Evolutionary conservation across 2,329 filamentous ascomycete species (phyloP).

Genomic region (Lasiodiplodia gonubiensis): DNA sequence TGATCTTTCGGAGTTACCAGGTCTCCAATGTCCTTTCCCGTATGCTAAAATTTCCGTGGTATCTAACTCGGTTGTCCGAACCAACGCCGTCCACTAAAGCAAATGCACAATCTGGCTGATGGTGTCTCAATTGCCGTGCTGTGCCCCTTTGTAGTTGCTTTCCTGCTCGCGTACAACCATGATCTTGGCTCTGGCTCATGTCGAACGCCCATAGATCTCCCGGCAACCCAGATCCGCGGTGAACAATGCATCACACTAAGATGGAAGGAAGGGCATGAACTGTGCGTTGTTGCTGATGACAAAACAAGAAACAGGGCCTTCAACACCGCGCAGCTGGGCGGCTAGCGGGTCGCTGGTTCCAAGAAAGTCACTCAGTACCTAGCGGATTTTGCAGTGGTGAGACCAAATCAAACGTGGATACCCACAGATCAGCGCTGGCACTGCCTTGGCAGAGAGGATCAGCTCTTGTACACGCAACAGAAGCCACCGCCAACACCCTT

Average conservation of each 20-base stretch:
- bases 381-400: neutral
- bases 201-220: neutral
- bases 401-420: constrained; percentile 11
- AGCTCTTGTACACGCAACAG: constrained; percentile 15
- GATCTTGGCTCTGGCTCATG: neutral
- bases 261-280: neutral
- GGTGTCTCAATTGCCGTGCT: neutral
- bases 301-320: neutral
- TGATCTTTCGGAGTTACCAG: neutral
- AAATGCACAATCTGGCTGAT: neutral
- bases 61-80: neutral
- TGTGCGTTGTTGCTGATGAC: neutral
- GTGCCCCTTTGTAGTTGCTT: neutral
- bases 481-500: neutral
- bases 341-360: neutral
- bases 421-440: constrained; percentile 19
- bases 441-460: constrained; percentile 15
- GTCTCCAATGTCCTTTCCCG: neutral
- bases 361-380: neutral
- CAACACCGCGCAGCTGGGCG: neutral
- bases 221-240: neutral
- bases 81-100: neutral
- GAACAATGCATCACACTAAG: neutral
- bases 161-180: neutral
- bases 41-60: neutral